Evolutionary conservation across 108 stramenopile genomes (phyloP).

Genomic region (Cylindrotheca closterium): DNA sequence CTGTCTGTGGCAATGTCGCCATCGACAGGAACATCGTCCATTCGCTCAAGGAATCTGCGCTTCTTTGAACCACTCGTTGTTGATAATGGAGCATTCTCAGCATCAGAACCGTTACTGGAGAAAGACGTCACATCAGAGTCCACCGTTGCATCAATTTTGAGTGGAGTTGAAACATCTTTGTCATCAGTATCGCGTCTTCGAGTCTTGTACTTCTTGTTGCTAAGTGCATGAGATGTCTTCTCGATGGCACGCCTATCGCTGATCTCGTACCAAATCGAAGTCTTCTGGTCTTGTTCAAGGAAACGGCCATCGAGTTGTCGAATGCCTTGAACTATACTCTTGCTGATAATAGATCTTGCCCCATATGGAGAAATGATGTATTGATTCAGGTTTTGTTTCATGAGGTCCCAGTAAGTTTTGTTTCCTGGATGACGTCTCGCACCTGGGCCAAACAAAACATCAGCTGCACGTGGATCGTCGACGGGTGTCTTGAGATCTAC

Average conservation of each 20-base stretch:
- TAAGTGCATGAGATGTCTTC: constrained; percentile 73
- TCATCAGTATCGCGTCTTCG: constrained; percentile 29
- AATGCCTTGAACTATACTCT: constrained; percentile 55
- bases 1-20: constrained; percentile 17
- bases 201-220: constrained; percentile 47
- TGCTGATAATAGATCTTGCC: constrained; percentile 37
- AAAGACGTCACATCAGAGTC: neutral
- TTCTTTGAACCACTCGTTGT: constrained; percentile 34
- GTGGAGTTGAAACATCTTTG: constrained; percentile 9
- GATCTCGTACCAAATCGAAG: constrained; percentile 52
- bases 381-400: constrained; percentile 36
- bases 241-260: constrained; percentile 60
- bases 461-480: constrained; percentile 25
- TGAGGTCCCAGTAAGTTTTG: constrained; percentile 38
- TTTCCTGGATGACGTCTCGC: constrained; percentile 38
- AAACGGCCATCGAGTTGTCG: constrained; percentile 53
- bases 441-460: constrained; percentile 40
- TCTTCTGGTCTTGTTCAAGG: constrained; percentile 49
- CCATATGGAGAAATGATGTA: constrained; percentile 45
- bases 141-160: constrained; percentile 6
- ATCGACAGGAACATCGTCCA: constrained; percentile 20
- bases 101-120: constrained; percentile 10
- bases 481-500: constrained; percentile 21
- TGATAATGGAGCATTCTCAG: constrained; percentile 12
- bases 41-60: constrained; percentile 28